These are phyloP conservation scores for Nemania sp. DNA, from an alignment of 2,329 filamentous ascomycete species.

Conservation along the genomic window DNA sequence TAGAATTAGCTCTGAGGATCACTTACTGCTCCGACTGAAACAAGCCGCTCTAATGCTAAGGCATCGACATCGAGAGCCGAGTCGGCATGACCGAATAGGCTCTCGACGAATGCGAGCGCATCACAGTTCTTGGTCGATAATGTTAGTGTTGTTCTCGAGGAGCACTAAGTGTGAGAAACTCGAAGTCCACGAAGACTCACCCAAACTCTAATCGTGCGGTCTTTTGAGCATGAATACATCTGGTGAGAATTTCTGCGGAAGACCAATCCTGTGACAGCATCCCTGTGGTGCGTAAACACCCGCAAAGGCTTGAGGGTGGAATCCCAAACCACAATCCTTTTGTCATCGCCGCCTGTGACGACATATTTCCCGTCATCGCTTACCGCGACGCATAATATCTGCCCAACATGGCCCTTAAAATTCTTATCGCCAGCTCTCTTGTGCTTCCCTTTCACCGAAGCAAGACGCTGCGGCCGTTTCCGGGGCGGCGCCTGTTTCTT, in stretches of 20 bases:
- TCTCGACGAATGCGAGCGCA: constrained; percentile 89
- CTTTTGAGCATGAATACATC: constrained; percentile 89
- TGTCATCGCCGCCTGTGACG: constrained; percentile 88
- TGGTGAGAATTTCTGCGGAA: constrained; percentile 92
- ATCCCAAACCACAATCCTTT: constrained; percentile 88
- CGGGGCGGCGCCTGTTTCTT: constrained; percentile 71
- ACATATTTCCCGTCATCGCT: constrained; percentile 92
- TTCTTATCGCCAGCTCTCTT: constrained; percentile 70
- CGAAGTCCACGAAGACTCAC: constrained; percentile 16
- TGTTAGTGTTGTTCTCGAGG: constrained; percentile 17
- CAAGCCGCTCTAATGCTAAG: constrained; percentile 85
- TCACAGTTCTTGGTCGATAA: constrained; percentile 70
- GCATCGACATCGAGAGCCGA: constrained; percentile 86
- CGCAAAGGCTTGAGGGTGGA: constrained; percentile 79
- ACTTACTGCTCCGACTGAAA: constrained; percentile 80
- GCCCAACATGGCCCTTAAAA: constrained; percentile 81
- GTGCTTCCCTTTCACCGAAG: constrained; percentile 71
- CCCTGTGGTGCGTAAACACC: constrained; percentile 91
- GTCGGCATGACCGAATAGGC: constrained; percentile 95
- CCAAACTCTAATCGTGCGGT: constrained; percentile 96
- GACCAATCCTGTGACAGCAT: constrained; percentile 82
- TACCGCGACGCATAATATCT: constrained; percentile 86
- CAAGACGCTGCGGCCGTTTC: constrained; percentile 72
- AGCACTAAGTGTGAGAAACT: not conserved
- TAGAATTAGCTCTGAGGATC: not conserved